A percentile compares a stretch with the other conserved stretches of the same genome.
These are phyloP conservation scores for Phytophthora crassamura DNA, from an alignment of 352 stramenopile genomes.

Conservation along the genomic window DNA sequence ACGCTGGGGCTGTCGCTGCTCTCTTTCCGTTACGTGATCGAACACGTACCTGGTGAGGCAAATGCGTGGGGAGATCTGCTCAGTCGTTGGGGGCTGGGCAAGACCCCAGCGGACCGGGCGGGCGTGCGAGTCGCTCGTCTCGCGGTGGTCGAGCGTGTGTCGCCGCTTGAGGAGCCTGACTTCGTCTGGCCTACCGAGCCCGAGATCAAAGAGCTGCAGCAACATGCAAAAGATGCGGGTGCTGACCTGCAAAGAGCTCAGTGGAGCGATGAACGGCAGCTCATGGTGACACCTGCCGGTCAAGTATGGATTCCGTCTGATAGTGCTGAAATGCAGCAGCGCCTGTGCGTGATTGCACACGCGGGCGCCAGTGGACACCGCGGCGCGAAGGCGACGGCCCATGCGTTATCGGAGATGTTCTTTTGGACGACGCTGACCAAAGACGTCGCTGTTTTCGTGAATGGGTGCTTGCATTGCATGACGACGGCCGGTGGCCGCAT, in stretches of 20 bases:
- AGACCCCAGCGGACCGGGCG: too few relatives aligned
- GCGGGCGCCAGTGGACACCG: slow-evolving; percentile 29
- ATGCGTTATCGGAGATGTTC: slow-evolving; percentile 2
- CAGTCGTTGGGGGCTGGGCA: slow-evolving; percentile 1
- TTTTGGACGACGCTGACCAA: neutral
- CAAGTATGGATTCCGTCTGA: too few relatives aligned
- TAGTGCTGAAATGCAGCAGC: too few relatives aligned
- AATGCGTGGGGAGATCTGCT: slow-evolving; percentile 17
- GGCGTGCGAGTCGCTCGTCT: too few relatives aligned
- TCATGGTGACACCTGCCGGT: too few relatives aligned
- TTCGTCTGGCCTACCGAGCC: too few relatives aligned
- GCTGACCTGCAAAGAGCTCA: too few relatives aligned
- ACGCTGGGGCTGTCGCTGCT: slow-evolving; percentile 19
- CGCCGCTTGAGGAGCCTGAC: too few relatives aligned
- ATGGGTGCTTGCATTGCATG: slow-evolving; percentile 27
- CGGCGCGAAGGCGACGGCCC: neutral
- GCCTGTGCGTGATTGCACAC: slow-evolving; percentile 31
- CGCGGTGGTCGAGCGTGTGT: too few relatives aligned
- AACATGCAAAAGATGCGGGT: too few relatives aligned
- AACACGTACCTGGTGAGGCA: slow-evolving; percentile 10
- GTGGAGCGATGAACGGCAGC: too few relatives aligned
- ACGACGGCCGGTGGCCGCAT: neutral
- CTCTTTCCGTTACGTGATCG: slow-evolving; percentile 24
- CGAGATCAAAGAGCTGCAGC: too few relatives aligned
- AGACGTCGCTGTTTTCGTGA: slow-evolving; percentile 16